Evolutionary conservation across 176 grass and related monocot species (phyloP), one percentile per base, ranked within the genome.

Genomic region (Ensete ventricosum): DNA sequence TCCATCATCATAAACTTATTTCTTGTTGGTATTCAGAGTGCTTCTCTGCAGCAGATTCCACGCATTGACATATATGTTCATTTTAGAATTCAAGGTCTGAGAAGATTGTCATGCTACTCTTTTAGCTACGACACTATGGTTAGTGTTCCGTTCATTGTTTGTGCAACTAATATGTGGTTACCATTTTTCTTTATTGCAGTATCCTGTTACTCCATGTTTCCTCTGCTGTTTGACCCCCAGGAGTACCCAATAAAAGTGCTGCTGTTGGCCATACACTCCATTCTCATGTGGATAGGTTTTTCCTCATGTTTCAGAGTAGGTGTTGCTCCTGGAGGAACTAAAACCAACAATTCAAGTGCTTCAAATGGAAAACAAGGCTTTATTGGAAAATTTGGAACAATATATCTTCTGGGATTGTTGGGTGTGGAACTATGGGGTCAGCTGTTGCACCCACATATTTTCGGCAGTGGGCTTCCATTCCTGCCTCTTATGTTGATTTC

Each of bases 121-220:
- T 64, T 25, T 20, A 22, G 62, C 9, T 63, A 24, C 0, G 9
- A 63, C 23, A 43, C 14, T 20, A 17, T 19, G 23, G 24, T 64
- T 11, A 23, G 19, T 12, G n/a, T 4, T 29, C 20, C 0, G 9
- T 25, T 25, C 9, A 9, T 22, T 10, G 63, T 14, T 71, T 71
- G 12, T 9, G 17, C 13, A 21, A n/a, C 16, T 58, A 53, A 63
- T 23, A 63, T 79, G 66, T 60, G 10, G 7, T 66, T 65, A 43
- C 25, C 13, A 16, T 17, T 55, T 79, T 74, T 51, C 76, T 70
- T 67, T 57, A 79, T 79, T 91, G 82, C 88, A 97, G 90, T 91
- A 76, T 91, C 90, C 21, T 97, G 88, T 73, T 97, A 93, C 75
- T 97, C 90, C 24, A 59, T 93, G 51, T 93, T 97, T 81, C 94